Evolutionary conservation across 2,329 filamentous ascomycete species (phyloP), one percentile per base, ranked within the genome.

Genomic region (Zopfia rhizophila): DNA sequence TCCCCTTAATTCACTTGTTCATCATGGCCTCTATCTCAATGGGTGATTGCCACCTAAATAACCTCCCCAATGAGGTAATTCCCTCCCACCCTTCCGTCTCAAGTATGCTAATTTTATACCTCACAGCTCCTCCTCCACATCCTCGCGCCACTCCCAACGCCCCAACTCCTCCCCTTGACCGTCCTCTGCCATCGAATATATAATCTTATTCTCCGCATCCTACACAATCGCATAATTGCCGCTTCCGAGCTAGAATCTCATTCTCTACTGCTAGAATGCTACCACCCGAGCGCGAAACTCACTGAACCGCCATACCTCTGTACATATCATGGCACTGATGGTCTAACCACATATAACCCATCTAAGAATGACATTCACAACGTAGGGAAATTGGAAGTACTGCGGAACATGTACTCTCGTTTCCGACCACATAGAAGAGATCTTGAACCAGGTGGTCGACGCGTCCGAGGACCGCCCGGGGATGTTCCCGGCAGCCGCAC

Each of bases 191-290:
- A 78, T 21, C 85, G 82, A 27, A 82, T 91, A 59, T 80, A 87
- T 66, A 81, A 77, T 28, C 64, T 89, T 28, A 78, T 88, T 45
- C 72, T 85, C 4, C 82, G 83, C 18, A 80, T 90, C 31, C 72
- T 91, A 6, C 82, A 88, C 53, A 78, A 81, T 36, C 85, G 88
- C 23, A 76, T 91, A 2, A 72, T 86, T 33, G 68, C 79, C 14
- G 82, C 84, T 14, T 79, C 84, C 4, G 73, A 80, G 3, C 72
- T 87, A 6, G 72, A 80, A 25, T 80, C 84, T 25, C 83, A 90
- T 61, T 82, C 85, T 41, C 72, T 94, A 27, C 83, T 92, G 25
- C 82, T 95, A 29, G 89, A 93, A 73, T 90, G 88, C 67, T 92
- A 88, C 63, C 89, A 88, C 53, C 90, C 89, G 0, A 83, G 79